Evolutionary conservation across 148 eudicot species (phyloP), one percentile per base, ranked within the genome.

Genomic region (Vaccinium macrocarpon): DNA sequence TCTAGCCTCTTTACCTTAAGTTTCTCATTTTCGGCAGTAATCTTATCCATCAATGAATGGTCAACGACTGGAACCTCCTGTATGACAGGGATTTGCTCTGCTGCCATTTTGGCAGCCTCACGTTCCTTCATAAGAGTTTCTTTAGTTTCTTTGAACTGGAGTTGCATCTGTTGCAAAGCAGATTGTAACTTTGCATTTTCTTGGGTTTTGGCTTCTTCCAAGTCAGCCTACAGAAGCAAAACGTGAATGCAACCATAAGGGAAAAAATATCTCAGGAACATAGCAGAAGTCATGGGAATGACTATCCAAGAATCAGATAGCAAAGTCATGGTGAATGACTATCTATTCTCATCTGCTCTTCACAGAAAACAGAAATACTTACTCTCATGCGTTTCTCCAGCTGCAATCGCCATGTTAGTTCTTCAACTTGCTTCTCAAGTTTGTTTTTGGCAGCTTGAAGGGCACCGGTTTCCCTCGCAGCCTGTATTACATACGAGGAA

Each of bases 361-460:
- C 46, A 42, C 46, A 42, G 46, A 42, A 18, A 6, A 9, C 27
- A 19, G 48, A 64, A 46, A 5, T 23, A 90, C 95, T 88, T 66
- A 97, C 99, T 88, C 98, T 93, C 88, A 95, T 93, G 80, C 99
- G 99, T 86, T 97, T 97, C 93, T 97, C 99, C 86, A 97, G 90
- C 90, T 97, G 98, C 56, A 97, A 87, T 78, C 98, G 93, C 98
- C 98, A 97, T 82, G 98, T 91, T 83, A 97, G 90, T 86, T 97
- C 99, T 86, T 97, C 99, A 83, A 97, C 98, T 89, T 97, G 99
- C 98, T 97, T 97, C 90, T 97, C 99, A 82, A 97, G 89, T 88
- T 97, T 97, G 88, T 93, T 95, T 91, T 97, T 97, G 81, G 99
- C 99, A 88, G 98, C 99, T 91, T 97, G 98, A 48, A 97, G 98